Conservation (phyloP, 129 eudicot genomes). For the Tanacetum coccineum region DNA sequence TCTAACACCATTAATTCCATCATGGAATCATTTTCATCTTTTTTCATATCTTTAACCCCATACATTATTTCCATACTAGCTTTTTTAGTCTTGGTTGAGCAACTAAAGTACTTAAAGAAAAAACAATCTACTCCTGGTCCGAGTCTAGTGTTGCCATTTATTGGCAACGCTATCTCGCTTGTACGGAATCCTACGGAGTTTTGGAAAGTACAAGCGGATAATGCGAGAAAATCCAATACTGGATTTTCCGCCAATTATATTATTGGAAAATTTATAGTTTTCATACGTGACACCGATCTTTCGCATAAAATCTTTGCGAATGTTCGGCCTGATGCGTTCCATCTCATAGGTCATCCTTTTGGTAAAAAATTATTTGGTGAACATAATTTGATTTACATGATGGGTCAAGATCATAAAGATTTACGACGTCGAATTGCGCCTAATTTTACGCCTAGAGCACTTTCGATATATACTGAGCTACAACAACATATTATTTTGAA, state of each 20-base stretch:
- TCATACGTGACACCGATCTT: conserved; percentile 58
- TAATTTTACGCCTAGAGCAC: conserved; percentile 75
- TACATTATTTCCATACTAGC: conserved; percentile 35
- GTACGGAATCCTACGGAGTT: conserved; percentile 61
- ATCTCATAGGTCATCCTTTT: conserved; percentile 82
- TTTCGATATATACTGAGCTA: conserved; percentile 50
- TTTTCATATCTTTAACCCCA: conserved; percentile 22
- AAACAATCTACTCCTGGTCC: conserved; percentile 68
- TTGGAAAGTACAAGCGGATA: conserved; percentile 63
- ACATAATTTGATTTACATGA: conserved; percentile 74
- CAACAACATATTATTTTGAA: conserved; percentile 55
- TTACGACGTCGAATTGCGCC: conserved; percentile 92
- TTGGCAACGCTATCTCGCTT: conserved; percentile 63
- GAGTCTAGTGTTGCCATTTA: conserved; percentile 55
- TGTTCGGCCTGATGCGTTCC: conserved; percentile 81
- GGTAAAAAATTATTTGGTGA: conserved; percentile 87
- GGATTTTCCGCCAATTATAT: conserved; percentile 81
- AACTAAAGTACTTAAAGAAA: conserved; percentile 56
- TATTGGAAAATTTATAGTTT: conserved; percentile 66
- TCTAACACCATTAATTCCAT: too few relatives aligned
- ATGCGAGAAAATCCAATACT: conserved; percentile 50
- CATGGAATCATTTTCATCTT: conserved; percentile 20
- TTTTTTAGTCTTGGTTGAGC: conserved; percentile 44
- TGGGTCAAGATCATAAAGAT: conserved; percentile 80
- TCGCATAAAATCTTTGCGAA: conserved; percentile 76